Conservation (phyloP, 208 protist species). For the Leishmania gerbilli region DNA sequence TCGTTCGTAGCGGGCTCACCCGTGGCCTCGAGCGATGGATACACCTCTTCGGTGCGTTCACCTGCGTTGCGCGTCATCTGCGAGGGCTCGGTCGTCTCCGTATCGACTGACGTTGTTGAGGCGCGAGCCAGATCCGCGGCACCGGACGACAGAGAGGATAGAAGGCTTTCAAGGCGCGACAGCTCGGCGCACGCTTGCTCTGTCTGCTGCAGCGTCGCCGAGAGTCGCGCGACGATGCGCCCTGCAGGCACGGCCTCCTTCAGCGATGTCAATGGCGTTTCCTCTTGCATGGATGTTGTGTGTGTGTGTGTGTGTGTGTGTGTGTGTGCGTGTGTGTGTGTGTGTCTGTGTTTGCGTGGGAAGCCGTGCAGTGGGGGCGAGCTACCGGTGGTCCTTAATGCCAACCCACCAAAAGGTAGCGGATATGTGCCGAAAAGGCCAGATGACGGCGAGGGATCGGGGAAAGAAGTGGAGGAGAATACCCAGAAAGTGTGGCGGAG, state of each 20-base stretch:
- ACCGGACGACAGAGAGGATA: neutral
- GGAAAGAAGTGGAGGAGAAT: neutral
- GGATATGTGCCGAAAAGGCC: neutral
- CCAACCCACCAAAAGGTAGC: neutral
- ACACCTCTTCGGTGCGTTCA: neutral
- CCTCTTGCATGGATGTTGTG: neutral
- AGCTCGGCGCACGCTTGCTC: conserved; percentile 2
- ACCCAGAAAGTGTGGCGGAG: neutral
- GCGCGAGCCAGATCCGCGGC: neutral
- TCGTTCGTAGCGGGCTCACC: neutral
- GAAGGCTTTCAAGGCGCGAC: conserved; percentile 2
- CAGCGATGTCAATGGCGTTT: neutral
- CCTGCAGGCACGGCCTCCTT: neutral
- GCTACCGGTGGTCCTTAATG: neutral
- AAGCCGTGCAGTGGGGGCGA: no score
- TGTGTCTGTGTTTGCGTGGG: neutral
- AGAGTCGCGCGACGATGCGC: conserved; percentile 12
- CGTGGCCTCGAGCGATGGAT: neutral
- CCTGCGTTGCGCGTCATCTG: neutral
- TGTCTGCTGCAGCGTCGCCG: conserved; percentile 11
- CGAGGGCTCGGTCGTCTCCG: neutral
- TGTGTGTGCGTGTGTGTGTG: neutral
- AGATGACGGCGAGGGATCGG: neutral
- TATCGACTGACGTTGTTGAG: neutral
- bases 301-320: neutral